phyloP scores from a whole-genome alignment of 2,329 filamentous ascomycete genomes.

The Phialemonium atrogriseum region DNA sequence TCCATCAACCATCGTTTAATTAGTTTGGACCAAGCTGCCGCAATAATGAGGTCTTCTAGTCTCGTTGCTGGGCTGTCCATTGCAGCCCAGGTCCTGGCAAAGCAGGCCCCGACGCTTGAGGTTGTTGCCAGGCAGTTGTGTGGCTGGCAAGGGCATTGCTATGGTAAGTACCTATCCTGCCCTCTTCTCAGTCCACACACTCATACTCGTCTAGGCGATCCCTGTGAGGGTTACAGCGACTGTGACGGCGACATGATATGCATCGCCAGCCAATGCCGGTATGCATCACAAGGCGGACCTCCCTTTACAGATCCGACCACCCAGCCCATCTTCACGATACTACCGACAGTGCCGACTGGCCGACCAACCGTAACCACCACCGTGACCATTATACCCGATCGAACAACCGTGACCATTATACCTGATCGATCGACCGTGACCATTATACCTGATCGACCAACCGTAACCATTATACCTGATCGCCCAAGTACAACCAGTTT shows the following conservation, averaged over 20 bases:
- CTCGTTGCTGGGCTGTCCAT: neutral
- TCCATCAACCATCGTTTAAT: too few relatives aligned
- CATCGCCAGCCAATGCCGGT: constrained; percentile 6
- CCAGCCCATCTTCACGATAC: constrained; percentile 4
- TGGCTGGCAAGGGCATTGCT: constrained; percentile 1
- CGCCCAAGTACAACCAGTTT: too few relatives aligned
- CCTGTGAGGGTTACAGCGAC: constrained; percentile 10
- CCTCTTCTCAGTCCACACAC: too few relatives aligned
- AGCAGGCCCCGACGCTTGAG: neutral
- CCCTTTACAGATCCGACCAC: constrained; percentile 3
- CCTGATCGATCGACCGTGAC: too few relatives aligned
- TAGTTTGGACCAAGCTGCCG: too few relatives aligned
- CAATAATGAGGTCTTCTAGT: neutral
- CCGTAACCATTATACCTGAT: too few relatives aligned
- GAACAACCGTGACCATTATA: too few relatives aligned
- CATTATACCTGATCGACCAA: too few relatives aligned
- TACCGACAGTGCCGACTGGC: too few relatives aligned
- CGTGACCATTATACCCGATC: too few relatives aligned
- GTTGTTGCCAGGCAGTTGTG: neutral
- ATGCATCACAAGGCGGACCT: neutral
- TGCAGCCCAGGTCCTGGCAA: neutral
- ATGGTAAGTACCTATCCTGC: neutral
- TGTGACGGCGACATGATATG: constrained; percentile 12
- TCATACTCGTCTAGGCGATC: constrained; percentile 10
- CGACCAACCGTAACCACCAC: too few relatives aligned